Conservation (phyloP, 768 basidiomycete species). For the Pulveroboletus ravenelii region DNA sequence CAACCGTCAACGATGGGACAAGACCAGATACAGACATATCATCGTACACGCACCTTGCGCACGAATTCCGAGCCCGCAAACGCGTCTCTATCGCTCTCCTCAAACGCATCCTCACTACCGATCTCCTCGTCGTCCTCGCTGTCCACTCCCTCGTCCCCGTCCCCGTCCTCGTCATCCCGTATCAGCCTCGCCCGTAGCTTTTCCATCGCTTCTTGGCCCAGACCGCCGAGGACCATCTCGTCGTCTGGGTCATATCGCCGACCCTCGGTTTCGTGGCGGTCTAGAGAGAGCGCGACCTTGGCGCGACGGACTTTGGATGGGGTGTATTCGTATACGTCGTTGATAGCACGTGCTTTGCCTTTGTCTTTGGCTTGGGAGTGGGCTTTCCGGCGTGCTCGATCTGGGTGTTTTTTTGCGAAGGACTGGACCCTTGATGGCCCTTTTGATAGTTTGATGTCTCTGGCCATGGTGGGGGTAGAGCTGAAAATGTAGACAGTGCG, state of each 20-base stretch:
- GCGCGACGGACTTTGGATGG: conserved; percentile 45
- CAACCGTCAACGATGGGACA: background rate
- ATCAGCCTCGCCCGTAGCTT: conserved; percentile 44
- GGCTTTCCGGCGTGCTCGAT: conserved; percentile 44
- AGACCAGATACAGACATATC: background rate
- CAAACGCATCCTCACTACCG: conserved; percentile 79
- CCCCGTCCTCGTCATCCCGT: conserved; percentile 48
- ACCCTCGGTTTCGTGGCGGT: conserved; percentile 46
- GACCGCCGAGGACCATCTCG: conserved; percentile 35
- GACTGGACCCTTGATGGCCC: conserved; percentile 1
- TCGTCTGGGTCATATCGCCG: conserved; percentile 33
- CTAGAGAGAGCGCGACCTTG: conserved; percentile 50
- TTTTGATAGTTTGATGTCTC: conserved; percentile 13
- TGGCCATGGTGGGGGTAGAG: conserved; percentile 12
- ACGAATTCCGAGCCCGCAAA: conserved; percentile 58
- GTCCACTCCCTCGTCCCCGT: conserved; percentile 39
- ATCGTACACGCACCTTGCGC: conserved; percentile 8
- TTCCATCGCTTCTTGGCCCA: conserved; percentile 28
- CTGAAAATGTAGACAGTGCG: too few species aligned
- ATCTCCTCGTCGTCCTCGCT: conserved; percentile 81
- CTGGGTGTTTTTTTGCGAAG: conserved; percentile 37
- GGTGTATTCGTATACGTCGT: conserved; percentile 65
- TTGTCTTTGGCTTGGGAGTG: background rate
- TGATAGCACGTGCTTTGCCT: conserved; percentile 27
- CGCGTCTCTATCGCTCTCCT: conserved; percentile 75